These are phyloP conservation scores for Aspergillus eucalypticola DNA, from an alignment of 2,329 filamentous ascomycete species.

Conservation along the genomic window DNA sequence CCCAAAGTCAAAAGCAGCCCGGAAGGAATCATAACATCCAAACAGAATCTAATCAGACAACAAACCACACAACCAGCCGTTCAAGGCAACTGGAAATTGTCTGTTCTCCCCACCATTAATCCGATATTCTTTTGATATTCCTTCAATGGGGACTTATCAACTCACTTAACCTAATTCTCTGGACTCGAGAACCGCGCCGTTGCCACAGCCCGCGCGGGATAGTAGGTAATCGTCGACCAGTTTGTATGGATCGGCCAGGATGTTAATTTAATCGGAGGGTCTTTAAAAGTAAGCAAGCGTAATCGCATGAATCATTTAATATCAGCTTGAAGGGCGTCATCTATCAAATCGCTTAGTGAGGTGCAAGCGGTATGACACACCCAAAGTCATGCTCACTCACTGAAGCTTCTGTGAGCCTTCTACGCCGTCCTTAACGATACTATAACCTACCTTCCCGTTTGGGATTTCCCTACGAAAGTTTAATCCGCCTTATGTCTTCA, in stretches of 20 bases:
- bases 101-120: background rate
- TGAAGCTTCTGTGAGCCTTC: background rate
- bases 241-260: conserved; percentile 14
- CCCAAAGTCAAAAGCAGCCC: background rate
- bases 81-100: background rate
- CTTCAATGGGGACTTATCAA: background rate
- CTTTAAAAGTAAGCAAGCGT: background rate
- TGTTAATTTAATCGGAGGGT: conserved; percentile 1
- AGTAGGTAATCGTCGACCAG: conserved; percentile 8
- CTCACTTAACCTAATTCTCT: conserved; percentile 10
- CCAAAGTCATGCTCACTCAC: background rate
- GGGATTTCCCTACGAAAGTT: conserved; percentile 13
- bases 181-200: conserved; percentile 14
- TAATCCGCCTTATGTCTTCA: conserved; percentile 9
- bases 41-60: background rate
- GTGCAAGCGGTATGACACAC: background rate
- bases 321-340: background rate
- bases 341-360: background rate
- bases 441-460: conserved; percentile 9
- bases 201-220: conserved; percentile 14
- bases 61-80: background rate
- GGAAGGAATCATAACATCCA: background rate
- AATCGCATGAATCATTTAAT: conserved; percentile 1
- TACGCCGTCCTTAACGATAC: background rate
- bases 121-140: background rate